Evolutionary conservation across 129 eudicot species (phyloP).

Genomic region (Centrapalus pauciflorus): DNA sequence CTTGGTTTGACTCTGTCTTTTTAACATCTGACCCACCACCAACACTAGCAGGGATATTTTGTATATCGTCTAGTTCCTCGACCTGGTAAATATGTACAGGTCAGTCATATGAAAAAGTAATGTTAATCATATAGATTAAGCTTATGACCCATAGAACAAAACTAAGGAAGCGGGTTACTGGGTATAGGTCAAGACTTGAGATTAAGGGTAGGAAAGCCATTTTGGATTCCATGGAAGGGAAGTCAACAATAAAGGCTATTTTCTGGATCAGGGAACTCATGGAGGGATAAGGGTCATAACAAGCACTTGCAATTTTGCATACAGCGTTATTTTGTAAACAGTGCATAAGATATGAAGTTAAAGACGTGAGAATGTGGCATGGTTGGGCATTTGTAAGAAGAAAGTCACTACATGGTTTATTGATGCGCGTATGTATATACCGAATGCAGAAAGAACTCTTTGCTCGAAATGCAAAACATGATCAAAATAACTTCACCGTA

Average conservation of each 20-base stretch:
- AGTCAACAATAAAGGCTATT: neutral
- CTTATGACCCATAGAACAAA: neutral
- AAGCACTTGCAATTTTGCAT: neutral
- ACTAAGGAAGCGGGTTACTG: neutral
- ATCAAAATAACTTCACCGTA: constrained; percentile 47
- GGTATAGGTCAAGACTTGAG: neutral
- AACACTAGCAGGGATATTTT: constrained; percentile 60
- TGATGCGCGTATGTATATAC: neutral
- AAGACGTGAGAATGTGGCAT: neutral
- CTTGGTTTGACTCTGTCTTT: constrained; percentile 43
- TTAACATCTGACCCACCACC: constrained; percentile 48
- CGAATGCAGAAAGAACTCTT: neutral
- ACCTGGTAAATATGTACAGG: constrained; percentile 40
- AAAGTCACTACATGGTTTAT: too few relatives aligned
- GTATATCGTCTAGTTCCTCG: constrained; percentile 61
- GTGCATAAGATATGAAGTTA: neutral
- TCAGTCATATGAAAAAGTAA: constrained; percentile 9
- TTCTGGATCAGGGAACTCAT: neutral
- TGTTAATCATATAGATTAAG: neutral
- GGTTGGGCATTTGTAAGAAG: too few relatives aligned
- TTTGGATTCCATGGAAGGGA: neutral
- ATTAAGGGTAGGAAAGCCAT: neutral
- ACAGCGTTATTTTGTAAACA: too few relatives aligned
- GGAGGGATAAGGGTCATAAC: neutral
- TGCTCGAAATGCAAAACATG: neutral